Percentiles rank a stretch among this genome's conserved stretches.
Evolutionary conservation across 2,329 filamentous ascomycete genomes (phyloP).

Genomic region (Amylocarpus encephaloides): DNA sequence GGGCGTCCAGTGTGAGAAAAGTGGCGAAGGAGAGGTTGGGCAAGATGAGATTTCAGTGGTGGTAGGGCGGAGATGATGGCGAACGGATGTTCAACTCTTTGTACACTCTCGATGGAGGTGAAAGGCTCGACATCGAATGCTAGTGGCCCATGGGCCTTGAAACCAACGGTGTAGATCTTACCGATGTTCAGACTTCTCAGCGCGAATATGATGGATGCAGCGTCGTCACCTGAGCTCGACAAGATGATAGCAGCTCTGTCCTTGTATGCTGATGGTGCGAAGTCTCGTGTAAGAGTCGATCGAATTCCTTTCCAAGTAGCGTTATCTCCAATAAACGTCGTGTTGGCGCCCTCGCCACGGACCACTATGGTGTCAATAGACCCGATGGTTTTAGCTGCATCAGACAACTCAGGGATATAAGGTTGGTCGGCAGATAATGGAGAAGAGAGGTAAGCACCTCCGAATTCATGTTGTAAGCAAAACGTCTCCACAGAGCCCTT

Average conservation of each 20-base stretch:
- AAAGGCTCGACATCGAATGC: constrained; percentile 59
- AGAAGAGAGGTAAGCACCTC: constrained; percentile 75
- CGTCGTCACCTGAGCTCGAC: constrained; percentile 66
- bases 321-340: constrained; percentile 69
- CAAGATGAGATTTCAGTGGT: constrained; percentile 70
- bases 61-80: constrained; percentile 75
- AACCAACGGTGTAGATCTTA: constrained; percentile 79
- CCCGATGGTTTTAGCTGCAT: constrained; percentile 71
- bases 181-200: constrained; percentile 68
- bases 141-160: constrained; percentile 59
- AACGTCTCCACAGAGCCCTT: constrained; percentile 64
- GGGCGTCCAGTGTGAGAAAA: constrained; percentile 45
- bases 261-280: constrained; percentile 75
- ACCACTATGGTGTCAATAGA: constrained; percentile 77
- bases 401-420: constrained; percentile 61
- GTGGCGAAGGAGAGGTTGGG: constrained; percentile 69
- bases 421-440: constrained; percentile 53
- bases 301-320: constrained; percentile 81
- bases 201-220: constrained; percentile 72
- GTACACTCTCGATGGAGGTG: constrained; percentile 69
- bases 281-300: constrained; percentile 72
- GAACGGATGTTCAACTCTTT: constrained; percentile 72
- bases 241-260: constrained; percentile 70
- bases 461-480: constrained; percentile 68
- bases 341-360: constrained; percentile 41